phyloP scores from a whole-genome alignment of 164 flowering plant species.

The Chloranthus sessilifolius region DNA sequence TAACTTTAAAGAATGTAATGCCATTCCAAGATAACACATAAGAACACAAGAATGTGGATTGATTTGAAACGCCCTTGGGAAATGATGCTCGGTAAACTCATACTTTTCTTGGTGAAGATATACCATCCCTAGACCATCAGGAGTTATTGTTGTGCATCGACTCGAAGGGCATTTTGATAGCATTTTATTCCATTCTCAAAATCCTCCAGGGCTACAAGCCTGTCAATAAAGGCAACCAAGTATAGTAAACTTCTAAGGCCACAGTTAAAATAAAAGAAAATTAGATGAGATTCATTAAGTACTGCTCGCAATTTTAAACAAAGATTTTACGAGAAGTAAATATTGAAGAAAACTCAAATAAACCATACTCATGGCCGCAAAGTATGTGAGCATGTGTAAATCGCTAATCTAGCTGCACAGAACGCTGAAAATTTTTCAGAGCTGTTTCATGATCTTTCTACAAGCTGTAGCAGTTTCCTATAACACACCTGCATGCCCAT shows the following conservation, averaged over 20 bases:
- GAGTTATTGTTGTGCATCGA: conserved; percentile 89
- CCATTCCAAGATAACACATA: conserved; percentile 94
- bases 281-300: too few relatives aligned
- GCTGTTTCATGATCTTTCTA: conserved; percentile 99
- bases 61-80: conserved; percentile 79
- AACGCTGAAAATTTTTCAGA: conserved; percentile 86
- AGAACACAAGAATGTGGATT: conserved; percentile 92
- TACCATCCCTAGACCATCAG: conserved; percentile 96
- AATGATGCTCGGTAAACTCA: conserved; percentile 92
- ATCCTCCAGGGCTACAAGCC: conserved; percentile 87
- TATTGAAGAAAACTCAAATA: too few relatives aligned
- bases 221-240: conserved; percentile 22
- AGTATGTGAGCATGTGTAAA: conserved; percentile 95
- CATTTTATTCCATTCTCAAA: conserved; percentile 90
- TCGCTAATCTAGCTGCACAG: conserved; percentile 75
- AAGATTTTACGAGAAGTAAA: too few relatives aligned
- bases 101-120: conserved; percentile 93
- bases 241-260: conserved; percentile 1
- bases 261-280: not conserved
- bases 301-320: too few relatives aligned
- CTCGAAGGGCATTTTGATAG: conserved; percentile 77
- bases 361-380: conserved; percentile 96
- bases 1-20: conserved; percentile 82
- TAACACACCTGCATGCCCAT: conserved; percentile 77
- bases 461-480: conserved; percentile 97